Evolutionary conservation across 257 asterid species (phyloP), one percentile per base, ranked within the genome.

Genomic region (Fraxinus cuspidata): DNA sequence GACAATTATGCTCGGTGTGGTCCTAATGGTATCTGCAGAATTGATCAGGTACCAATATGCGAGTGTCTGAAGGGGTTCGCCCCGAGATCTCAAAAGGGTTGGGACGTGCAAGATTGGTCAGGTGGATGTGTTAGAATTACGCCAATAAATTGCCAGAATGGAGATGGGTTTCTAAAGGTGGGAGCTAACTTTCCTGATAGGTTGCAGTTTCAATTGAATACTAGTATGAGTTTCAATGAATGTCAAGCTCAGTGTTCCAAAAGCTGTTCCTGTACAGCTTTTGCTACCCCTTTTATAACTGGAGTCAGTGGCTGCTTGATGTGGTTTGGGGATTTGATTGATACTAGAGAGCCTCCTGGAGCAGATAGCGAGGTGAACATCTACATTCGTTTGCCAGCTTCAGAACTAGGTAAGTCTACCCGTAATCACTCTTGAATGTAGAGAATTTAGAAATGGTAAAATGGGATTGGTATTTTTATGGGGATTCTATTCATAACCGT

Each of bases 71-170:
- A 38, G 53, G 87, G 87, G 2, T 85, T 78, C 28, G 11, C 58
- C 19, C 81, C 89, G 0, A 51, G 5, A 19, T 29, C 1, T 1
- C 78, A 3, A 4, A 29, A n/a, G 0, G 85, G 65, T 0, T 85
- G 87, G 89, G 84, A 73, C n/a, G 31, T 60, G 42, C 80, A 78
- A 31, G 85, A 81, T 78, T 85, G 85, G 82, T 72, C 78, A 0
- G 51, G 76, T 31, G 85, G 89, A 10, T 85, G 89, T 60, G 16
- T 16, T 40, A 75, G 87, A 34, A 66, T 1, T 13, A 34, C 9
- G n/a, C 74, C 76, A 0, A 38, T 58, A 58, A 23, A 58, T 58
- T 58, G 66, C 28, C 13, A n/a, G 66, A 23, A 23, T 0, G 66
- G 29, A 58, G 66, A 58, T 7, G 66, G 66, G 66, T 58, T 58